Evolutionary conservation across 257 asterid genomes (phyloP).

Genomic region (Datura wrightii): DNA sequence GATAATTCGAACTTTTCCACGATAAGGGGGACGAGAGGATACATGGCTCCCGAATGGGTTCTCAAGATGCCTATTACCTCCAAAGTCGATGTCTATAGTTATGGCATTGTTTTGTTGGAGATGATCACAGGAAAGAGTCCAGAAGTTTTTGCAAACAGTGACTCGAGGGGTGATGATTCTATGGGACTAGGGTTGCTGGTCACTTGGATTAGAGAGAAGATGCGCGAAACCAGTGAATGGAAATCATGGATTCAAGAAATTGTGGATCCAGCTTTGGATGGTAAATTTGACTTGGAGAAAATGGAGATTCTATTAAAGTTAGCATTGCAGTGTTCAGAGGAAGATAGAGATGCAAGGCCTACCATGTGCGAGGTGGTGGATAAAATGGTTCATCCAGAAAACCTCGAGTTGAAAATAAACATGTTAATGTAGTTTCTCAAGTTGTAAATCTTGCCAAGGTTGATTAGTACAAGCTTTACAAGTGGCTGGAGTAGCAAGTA

Average conservation of each 20-base stretch:
- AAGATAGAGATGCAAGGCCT: slow-evolving; percentile 48
- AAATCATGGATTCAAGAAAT: slow-evolving; percentile 35
- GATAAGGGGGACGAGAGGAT: slow-evolving; percentile 55
- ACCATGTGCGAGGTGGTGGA: slow-evolving; percentile 47
- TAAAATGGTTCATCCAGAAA: slow-evolving; percentile 34
- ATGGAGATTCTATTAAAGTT: slow-evolving; percentile 40
- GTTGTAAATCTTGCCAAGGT: background rate
- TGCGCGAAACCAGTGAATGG: background rate
- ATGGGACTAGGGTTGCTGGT: slow-evolving; percentile 36
- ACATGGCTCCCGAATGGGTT: slow-evolving; percentile 65
- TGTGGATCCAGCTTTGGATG: slow-evolving; percentile 41
- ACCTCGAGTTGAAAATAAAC: background rate
- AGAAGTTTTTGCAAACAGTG: background rate
- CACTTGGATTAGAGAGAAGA: slow-evolving; percentile 43
- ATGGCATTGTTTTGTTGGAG: slow-evolving; percentile 51
- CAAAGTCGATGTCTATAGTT: slow-evolving; percentile 56
- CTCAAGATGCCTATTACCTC: slow-evolving; percentile 48
- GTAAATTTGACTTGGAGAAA: slow-evolving; percentile 30
- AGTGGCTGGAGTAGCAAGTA: background rate
- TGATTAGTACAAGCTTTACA: background rate
- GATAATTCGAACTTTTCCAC: slow-evolving; percentile 32
- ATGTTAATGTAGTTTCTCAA: slow-evolving; percentile 23
- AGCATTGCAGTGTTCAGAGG: slow-evolving; percentile 45
- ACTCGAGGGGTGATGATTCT: background rate
- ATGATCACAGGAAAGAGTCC: slow-evolving; percentile 46